Conservation (phyloP, 2,329 filamentous ascomycete species). For the Apiospora sp. region DNA sequence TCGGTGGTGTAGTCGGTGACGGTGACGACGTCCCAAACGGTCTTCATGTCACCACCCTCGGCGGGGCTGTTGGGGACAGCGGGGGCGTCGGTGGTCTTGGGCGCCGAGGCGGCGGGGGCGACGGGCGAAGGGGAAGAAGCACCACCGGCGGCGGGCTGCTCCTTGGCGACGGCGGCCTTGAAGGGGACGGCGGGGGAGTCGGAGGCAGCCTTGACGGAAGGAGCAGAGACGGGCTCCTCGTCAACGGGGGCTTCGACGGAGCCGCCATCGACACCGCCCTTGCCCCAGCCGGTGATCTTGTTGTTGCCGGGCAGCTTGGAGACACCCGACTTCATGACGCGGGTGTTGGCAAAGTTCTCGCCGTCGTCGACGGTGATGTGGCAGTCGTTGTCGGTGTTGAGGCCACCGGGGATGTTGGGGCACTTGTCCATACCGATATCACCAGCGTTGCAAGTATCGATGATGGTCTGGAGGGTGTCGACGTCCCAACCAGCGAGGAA, state of each 20-base stretch:
- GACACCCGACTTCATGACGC: constrained; percentile 39
- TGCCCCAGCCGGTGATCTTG: constrained; percentile 57
- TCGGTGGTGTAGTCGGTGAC: constrained; percentile 31
- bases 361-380: constrained; percentile 54
- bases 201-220: constrained; percentile 17
- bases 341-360: constrained; percentile 54
- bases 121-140: constrained; percentile 1
- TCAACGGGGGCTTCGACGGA: constrained; percentile 43
- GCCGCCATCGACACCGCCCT: constrained; percentile 31
- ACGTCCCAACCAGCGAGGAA: constrained; percentile 79
- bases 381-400: constrained; percentile 60
- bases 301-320: constrained; percentile 64
- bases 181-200: neutral
- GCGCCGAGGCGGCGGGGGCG: constrained; percentile 22
- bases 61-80: constrained; percentile 27
- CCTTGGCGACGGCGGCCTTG: constrained; percentile 26
- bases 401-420: constrained; percentile 60
- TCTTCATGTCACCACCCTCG: constrained; percentile 41
- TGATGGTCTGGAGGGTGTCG: constrained; percentile 68
- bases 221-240: neutral
- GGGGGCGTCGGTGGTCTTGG: constrained; percentile 16
- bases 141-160: neutral
- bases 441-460: constrained; percentile 70
- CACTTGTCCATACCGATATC: constrained; percentile 69
- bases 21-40: constrained; percentile 45